Conservation (phyloP, 768 basidiomycete genomes). For the Fomitopsis serialis region DNA sequence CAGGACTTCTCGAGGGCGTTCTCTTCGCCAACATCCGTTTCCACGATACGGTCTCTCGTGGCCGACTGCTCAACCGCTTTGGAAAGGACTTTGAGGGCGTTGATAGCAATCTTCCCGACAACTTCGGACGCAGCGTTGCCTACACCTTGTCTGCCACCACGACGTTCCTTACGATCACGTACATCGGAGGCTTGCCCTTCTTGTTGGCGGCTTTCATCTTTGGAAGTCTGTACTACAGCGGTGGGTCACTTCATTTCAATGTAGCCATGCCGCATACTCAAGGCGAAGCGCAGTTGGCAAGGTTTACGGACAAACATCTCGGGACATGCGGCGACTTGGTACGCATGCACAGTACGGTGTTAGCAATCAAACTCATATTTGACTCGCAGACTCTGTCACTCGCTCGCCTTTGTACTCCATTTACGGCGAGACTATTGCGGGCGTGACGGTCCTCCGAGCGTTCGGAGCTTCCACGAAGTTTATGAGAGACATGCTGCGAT, state of each 20-base stretch:
- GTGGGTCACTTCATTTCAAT: constrained; percentile 34
- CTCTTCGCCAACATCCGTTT: constrained; percentile 88
- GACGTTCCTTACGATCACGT: constrained; percentile 67
- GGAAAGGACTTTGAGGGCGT: constrained; percentile 93
- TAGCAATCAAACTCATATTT: not conserved
- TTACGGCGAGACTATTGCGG: constrained; percentile 48
- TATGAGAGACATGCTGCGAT: constrained; percentile 76
- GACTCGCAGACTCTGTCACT: constrained; percentile 32
- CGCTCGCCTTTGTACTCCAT: constrained; percentile 47
- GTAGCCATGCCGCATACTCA: not conserved
- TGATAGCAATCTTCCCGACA: constrained; percentile 78
- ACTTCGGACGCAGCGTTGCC: constrained; percentile 75
- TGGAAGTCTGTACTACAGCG: constrained; percentile 64
- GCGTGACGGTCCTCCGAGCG: constrained; percentile 59
- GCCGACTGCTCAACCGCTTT: constrained; percentile 76
- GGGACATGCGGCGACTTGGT: constrained; percentile 81
- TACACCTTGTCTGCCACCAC: constrained; percentile 66
- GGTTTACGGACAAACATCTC: constrained; percentile 65
- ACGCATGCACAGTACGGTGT: constrained; percentile 18
- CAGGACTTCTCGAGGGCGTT: constrained; percentile 68
- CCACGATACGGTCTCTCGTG: constrained; percentile 88
- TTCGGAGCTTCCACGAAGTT: constrained; percentile 89
- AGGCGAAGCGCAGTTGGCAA: constrained; percentile 27
- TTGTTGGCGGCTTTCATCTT: constrained; percentile 52
- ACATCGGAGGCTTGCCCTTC: constrained; percentile 78